Evolutionary conservation across 257 asterid species (phyloP).

Genomic region (Nicotiana benthamiana): DNA sequence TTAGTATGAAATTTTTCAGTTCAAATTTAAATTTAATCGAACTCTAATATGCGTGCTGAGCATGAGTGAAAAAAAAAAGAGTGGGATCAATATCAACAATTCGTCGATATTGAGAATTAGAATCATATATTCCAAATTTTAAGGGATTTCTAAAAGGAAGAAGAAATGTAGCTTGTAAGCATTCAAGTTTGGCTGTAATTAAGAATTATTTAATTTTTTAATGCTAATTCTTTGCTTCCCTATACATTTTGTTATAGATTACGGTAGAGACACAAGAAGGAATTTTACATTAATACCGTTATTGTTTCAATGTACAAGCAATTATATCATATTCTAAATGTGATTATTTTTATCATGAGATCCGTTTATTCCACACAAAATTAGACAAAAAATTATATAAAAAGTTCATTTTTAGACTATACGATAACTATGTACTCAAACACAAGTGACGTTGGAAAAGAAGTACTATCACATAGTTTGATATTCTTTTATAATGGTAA

Average conservation of each 20-base stretch:
- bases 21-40: no score
- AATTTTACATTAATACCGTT: conserved; percentile 20
- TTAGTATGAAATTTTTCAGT: rapidly evolving
- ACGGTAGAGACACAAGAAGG: conserved; percentile 10
- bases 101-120: conserved; percentile 20
- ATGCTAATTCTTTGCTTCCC: conserved; percentile 11
- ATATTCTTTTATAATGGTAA: no score
- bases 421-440: not conserved
- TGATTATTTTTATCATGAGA: not conserved
- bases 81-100: conserved; percentile 29
- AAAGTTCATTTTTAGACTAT: not conserved
- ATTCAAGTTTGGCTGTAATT: conserved; percentile 7
- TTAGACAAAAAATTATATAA: not conserved
- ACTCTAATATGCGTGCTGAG: rapidly evolving
- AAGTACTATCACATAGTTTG: not conserved
- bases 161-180: conserved; percentile 22
- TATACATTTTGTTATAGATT: conserved; percentile 7
- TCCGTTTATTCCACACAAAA: not conserved
- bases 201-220: not conserved
- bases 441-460: not conserved
- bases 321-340: not conserved
- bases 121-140: not conserved
- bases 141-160: not conserved
- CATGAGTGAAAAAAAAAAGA: no score
- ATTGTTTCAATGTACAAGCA: not conserved